phyloP scores from a whole-genome alignment of 306 rosid species.

The Notholithocarpus densiflorus region DNA sequence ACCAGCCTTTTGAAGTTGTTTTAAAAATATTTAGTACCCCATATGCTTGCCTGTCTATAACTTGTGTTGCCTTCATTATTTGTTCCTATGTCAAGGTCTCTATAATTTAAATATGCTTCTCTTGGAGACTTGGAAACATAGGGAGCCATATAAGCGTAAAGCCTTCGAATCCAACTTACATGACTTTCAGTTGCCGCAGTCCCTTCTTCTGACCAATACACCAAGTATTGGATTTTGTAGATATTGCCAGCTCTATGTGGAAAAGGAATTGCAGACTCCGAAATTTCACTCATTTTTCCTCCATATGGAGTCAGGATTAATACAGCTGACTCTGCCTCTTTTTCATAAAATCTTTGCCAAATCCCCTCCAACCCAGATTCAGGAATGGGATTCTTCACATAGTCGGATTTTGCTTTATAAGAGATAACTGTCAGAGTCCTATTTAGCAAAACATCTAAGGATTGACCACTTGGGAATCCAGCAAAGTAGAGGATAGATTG shows the following conservation, averaged over 20 bases:
- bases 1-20: not conserved
- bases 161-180: not conserved
- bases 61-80: not conserved
- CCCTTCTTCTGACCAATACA: conserved; percentile 9
- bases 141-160: not conserved
- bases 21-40: not conserved
- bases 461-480: not conserved
- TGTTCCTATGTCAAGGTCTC: conserved; percentile 1
- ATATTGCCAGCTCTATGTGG: conserved; percentile 16
- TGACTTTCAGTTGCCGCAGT: not conserved
- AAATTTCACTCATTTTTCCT: conserved; percentile 8
- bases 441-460: conserved; percentile 23
- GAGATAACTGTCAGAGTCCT: not conserved
- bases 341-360: not conserved
- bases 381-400: conserved; percentile 21
- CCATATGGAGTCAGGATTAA: conserved; percentile 11
- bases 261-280: not conserved
- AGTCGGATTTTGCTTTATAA: conserved; percentile 35
- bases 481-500: conserved; percentile 15
- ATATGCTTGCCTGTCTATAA: not conserved
- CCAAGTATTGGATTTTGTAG: not conserved
- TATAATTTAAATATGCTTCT: not conserved
- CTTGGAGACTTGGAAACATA: not conserved
- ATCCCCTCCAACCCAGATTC: conserved; percentile 8
- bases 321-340: not conserved